Evolutionary conservation across 805 yeast species (phyloP).

Genomic region (Kluyveromyces wickerhamii): DNA sequence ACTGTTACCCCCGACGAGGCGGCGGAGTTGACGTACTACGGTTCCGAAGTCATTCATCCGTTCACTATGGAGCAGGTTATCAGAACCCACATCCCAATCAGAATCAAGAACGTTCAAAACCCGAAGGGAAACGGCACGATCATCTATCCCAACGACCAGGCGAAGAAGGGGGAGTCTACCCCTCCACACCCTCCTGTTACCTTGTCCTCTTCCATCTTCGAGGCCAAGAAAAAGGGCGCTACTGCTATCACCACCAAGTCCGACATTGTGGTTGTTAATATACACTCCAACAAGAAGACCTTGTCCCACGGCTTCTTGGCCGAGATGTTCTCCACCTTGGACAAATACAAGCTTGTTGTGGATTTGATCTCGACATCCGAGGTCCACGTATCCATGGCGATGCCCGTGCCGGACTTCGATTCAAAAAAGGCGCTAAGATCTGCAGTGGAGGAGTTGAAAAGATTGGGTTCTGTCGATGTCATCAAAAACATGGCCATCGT

Average conservation of each 20-base stretch:
- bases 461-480: constrained; percentile 83
- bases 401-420: constrained; percentile 65
- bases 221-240: constrained; percentile 54
- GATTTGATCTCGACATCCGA: constrained; percentile 96
- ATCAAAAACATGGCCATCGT: constrained; percentile 84
- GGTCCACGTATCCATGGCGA: constrained; percentile 97
- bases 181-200: constrained; percentile 95
- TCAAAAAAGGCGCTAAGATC: constrained; percentile 49
- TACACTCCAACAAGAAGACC: constrained; percentile 89
- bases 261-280: constrained; percentile 83
- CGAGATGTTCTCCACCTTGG: constrained; percentile 77
- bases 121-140: constrained; percentile 91
- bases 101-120: constrained; percentile 92
- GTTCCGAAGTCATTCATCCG: constrained; percentile 97
- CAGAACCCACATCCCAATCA: constrained; percentile 88
- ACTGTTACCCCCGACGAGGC: constrained; percentile 98
- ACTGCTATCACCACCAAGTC: constrained; percentile 96
- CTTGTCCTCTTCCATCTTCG: constrained; percentile 36
- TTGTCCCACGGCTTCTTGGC: constrained; percentile 94
- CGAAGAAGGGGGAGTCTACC: constrained; percentile 76
- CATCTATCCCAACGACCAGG: constrained; percentile 86
- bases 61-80: constrained; percentile 99
- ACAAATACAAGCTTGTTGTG: constrained; percentile 77
- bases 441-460: constrained; percentile 71
- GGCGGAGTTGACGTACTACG: constrained; percentile 94